A percentile compares a stretch with the other conserved stretches of the same genome.
Evolutionary conservation across 352 stramenopile species (phyloP).

Genomic region (Globisporangium cystogenes): DNA sequence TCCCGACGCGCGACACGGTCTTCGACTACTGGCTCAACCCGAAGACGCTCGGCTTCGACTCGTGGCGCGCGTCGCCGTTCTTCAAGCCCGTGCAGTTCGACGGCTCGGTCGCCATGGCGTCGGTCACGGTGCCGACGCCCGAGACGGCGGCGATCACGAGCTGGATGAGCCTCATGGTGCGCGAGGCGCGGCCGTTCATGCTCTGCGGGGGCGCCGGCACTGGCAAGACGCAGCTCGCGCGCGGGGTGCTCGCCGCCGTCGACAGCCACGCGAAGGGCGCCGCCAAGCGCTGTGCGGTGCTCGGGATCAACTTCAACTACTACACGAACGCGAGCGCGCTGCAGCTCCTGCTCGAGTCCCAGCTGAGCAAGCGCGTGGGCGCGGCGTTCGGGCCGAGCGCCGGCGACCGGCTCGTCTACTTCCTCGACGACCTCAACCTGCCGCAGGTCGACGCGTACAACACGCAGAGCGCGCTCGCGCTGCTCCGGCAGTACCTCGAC

Average conservation of each 20-base stretch:
- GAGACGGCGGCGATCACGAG: slow-evolving; percentile 92
- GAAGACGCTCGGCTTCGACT: slow-evolving; percentile 85
- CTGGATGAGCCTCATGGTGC: slow-evolving; percentile 93
- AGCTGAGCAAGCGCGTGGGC: slow-evolving; percentile 86
- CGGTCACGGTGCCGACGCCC: slow-evolving; percentile 90
- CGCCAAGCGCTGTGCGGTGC: slow-evolving; percentile 43
- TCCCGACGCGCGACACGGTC: slow-evolving; percentile 91
- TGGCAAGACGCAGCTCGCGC: slow-evolving; percentile 93
- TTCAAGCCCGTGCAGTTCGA: slow-evolving; percentile 84
- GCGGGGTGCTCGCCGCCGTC: slow-evolving; percentile 65
- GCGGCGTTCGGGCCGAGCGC: slow-evolving; percentile 71
- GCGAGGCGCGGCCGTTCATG: slow-evolving; percentile 91
- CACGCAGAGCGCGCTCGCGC: slow-evolving; percentile 91
- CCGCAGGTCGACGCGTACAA: slow-evolving; percentile 93
- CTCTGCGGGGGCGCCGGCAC: slow-evolving; percentile 90
- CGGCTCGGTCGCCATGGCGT: slow-evolving; percentile 65
- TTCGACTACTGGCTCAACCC: slow-evolving; percentile 97
- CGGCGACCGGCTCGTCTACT: slow-evolving; percentile 91
- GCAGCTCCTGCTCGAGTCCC: slow-evolving; percentile 86
- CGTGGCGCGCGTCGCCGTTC: slow-evolving; percentile 91
- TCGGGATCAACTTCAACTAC: slow-evolving; percentile 85
- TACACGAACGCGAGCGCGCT: slow-evolving; percentile 68
- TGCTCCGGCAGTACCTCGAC: slow-evolving; percentile 94
- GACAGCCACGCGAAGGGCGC: slow-evolving; percentile 23
- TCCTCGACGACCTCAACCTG: slow-evolving; percentile 95